A percentile compares a stretch with the other conserved stretches of the same genome.
Conservation (phyloP, 1,284 basidiomycete species). For the Malassezia slooffiae region DNA sequence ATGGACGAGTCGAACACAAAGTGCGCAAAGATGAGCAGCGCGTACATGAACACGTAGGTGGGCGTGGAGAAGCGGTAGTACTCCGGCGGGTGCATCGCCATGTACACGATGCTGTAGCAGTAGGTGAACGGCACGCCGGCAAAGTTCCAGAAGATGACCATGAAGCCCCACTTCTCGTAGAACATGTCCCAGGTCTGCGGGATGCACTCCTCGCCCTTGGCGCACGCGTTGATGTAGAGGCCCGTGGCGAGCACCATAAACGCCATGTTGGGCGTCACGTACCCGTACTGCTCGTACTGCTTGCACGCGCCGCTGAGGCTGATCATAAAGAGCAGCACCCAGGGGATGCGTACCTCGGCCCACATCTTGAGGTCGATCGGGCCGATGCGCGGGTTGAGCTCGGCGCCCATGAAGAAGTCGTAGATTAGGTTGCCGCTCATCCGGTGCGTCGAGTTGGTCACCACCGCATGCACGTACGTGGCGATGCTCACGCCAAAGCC, state of each 20-base stretch:
- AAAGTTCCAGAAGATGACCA: conserved; percentile 60
- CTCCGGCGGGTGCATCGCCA: conserved; percentile 82
- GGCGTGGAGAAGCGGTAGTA: conserved; percentile 75
- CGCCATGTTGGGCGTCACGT: conserved; percentile 89
- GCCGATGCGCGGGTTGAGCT: conserved; percentile 87
- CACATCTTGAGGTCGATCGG: conserved; percentile 96
- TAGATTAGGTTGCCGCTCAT: conserved; percentile 87
- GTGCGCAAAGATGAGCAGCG: conserved; percentile 33
- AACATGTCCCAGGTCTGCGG: conserved; percentile 77
- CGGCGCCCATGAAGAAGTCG: conserved; percentile 68
- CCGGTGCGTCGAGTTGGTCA: conserved; percentile 49
- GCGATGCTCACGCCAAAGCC: conserved; percentile 57
- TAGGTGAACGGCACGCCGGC: conserved; percentile 65
- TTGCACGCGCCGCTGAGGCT: conserved; percentile 84
- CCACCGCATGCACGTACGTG: conserved; percentile 41
- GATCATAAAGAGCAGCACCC: conserved; percentile 90
- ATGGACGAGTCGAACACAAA: conserved; percentile 72
- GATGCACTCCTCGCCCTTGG: conserved; percentile 66
- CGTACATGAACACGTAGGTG: conserved; percentile 54
- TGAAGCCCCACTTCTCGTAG: conserved; percentile 46
- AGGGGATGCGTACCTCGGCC: conserved; percentile 91
- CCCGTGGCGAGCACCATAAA: conserved; percentile 95
- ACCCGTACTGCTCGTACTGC: conserved; percentile 74
- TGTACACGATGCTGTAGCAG: conserved; percentile 81
- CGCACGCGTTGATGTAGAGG: conserved; percentile 88